Base-by-base conservation (phyloP, 2,329 filamentous ascomycete genomes). In the Pseudovirgaria hyperparasitica region DNA sequence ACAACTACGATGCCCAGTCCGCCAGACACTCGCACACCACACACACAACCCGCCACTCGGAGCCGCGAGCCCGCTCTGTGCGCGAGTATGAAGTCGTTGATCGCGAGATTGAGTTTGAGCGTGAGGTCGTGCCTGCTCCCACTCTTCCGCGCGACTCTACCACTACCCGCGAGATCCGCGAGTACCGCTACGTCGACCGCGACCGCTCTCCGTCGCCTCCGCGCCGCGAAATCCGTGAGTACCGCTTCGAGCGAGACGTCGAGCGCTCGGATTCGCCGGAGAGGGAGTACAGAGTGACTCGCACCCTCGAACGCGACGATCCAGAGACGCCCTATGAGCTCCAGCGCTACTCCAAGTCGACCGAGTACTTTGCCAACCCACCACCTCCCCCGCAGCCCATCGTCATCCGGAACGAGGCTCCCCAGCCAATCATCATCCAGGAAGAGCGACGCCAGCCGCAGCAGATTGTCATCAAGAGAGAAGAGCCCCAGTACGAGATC, bases 401-500 rank as follows among this genome's bases (percentile, higher is more conserved):
- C 45, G 64, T 70, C 45, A 60, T 60, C 33, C 55, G 61, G 41
- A 57, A 65, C 34, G 58, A 58, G 30, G 55, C 54, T 9, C 57
- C 57, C 17, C 58, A 65, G 39, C 61, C 63, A 35, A 65, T 73
- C 52, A 69, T 72, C 35, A 60, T 70, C 41, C 57, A 63, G 36
- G 61, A 70, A 50, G 63, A 64, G 34, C 41, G 39, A 3, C 57
- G 58, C 11, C 57, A 63, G 30, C n/a, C n/a, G n/a, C 45, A 44
- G 26, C 57, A 55, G 26, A 55, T 66, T 31, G 62, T 70, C 31
- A 46, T 62, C 18, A 46, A 53, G 11, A 62, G 62, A 23, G 57
- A 64, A 25, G 68, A 74, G 39, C 63, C 66, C 15, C 63, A 68
- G 21, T 75, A 70, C 36, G 69, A 74, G 32, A 54, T 74, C 28